Conservation (phyloP, 2,329 filamentous ascomycete species). For the Apiospora arundinis region DNA sequence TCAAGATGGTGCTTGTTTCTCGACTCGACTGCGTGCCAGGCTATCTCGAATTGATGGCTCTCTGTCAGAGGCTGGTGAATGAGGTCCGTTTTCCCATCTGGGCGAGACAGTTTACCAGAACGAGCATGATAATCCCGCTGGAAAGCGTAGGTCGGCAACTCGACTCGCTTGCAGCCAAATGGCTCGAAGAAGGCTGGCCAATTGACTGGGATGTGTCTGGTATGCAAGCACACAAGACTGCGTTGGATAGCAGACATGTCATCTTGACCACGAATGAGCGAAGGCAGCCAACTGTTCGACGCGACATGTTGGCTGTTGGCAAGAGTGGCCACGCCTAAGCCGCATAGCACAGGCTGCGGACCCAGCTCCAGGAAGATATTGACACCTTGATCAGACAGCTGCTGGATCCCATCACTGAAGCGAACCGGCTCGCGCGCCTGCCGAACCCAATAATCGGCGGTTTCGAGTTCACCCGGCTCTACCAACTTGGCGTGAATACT, state of each 20-base stretch:
- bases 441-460: conserved; percentile 38
- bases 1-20: not conserved
- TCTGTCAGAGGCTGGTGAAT: not conserved
- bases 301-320: conserved; percentile 24
- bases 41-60: conserved; percentile 28
- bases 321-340: conserved; percentile 37
- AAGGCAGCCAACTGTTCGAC: conserved; percentile 35
- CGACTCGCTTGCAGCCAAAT: conserved; percentile 35
- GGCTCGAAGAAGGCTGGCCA: conserved; percentile 40
- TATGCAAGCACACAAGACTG: conserved; percentile 36
- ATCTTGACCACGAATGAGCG: conserved; percentile 31
- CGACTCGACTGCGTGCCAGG: conserved; percentile 29
- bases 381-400: conserved; percentile 32
- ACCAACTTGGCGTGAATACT: conserved; percentile 33
- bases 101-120: too few species aligned
- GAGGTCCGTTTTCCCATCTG: not conserved
- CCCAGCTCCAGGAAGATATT: conserved; percentile 41
- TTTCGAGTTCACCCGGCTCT: conserved; percentile 31
- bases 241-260: conserved; percentile 29
- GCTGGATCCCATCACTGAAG: conserved; percentile 38
- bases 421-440: conserved; percentile 38
- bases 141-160: conserved; percentile 41
- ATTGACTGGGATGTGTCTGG: conserved; percentile 34
- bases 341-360: conserved; percentile 36
- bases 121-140: conserved; percentile 29